A percentile compares a stretch with the other conserved stretches of the same genome.
phyloP scores from a whole-genome alignment of 2,329 filamentous ascomycete genomes.

The Neofusicoccum cordaticola region DNA sequence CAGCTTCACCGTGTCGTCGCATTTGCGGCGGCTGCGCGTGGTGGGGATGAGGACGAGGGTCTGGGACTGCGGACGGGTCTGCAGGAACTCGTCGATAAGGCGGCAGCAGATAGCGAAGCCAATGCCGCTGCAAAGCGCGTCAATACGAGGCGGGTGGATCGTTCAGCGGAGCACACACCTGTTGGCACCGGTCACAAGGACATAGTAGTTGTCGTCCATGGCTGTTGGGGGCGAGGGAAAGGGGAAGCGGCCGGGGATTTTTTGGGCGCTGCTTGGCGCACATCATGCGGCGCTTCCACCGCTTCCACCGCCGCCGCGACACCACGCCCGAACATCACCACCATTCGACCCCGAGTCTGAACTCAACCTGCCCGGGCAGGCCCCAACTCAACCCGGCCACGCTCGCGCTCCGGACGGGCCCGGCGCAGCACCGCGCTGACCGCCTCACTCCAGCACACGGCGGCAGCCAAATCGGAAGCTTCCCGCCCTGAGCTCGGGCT shows the following conservation, averaged over 20 bases:
- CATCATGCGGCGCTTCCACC: neutral
- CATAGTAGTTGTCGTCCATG: conserved; percentile 40
- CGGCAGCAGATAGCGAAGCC: conserved; percentile 81
- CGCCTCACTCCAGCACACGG: neutral
- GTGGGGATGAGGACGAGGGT: conserved; percentile 79
- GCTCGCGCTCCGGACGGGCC: neutral
- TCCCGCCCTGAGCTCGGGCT: neutral
- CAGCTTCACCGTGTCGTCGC: conserved; percentile 64
- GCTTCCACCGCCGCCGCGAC: neutral
- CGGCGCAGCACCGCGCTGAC: neutral
- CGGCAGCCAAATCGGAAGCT: neutral
- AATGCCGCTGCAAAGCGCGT: conserved; percentile 64
- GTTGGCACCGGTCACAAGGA: conserved; percentile 82
- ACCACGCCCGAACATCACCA: neutral
- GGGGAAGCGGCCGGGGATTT: neutral
- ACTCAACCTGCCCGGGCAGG: too few relatives aligned
- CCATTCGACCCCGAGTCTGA: too few relatives aligned
- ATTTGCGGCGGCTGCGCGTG: conserved; percentile 73
- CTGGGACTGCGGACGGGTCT: conserved; percentile 61
- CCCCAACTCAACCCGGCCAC: too few relatives aligned
- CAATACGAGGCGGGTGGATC: neutral
- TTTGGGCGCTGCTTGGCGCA: neutral
- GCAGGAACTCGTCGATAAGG: conserved; percentile 85
- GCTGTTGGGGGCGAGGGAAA: neutral
- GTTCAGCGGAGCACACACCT: conserved; percentile 54